These are phyloP conservation scores for Phaeophleospora eucalypticola DNA, from an alignment of 2,329 filamentous ascomycete species.

Conservation along the genomic window DNA sequence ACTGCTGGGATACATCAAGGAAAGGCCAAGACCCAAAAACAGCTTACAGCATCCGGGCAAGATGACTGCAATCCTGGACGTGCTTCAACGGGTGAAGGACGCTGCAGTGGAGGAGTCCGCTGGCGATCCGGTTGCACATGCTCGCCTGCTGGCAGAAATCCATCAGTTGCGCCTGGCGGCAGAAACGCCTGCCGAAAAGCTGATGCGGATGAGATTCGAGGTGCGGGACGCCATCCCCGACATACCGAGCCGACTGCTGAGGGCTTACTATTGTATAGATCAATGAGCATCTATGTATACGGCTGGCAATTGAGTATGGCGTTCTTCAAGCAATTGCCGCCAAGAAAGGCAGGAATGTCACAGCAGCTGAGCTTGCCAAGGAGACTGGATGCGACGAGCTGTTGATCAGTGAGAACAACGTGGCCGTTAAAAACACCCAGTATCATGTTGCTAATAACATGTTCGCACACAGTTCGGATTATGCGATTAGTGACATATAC, in stretches of 20 bases:
- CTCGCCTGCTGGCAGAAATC: not conserved
- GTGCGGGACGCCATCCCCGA: not conserved
- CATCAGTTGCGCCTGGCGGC: not conserved
- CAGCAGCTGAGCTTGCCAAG: not conserved
- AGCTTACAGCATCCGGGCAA: too few species aligned
- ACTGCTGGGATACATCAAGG: not conserved
- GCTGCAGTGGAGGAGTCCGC: not conserved
- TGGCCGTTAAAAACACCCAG: not conserved
- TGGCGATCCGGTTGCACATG: not conserved
- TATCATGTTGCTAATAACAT: too few species aligned
- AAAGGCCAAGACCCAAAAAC: not conserved
- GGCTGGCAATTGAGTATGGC: not conserved
- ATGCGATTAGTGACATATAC: slow-evolving; percentile 7
- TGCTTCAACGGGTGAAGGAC: not conserved
- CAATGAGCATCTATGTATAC: slow-evolving; percentile 1
- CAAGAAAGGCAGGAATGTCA: not conserved
- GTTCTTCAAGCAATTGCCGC: slow-evolving; percentile 3
- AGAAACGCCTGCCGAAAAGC: not conserved
- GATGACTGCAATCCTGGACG: too few species aligned
- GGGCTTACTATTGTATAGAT: too few species aligned
- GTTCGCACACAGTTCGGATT: slow-evolving; percentile 1
- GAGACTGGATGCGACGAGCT: slow-evolving; percentile 1
- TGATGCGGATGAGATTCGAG: slow-evolving; percentile 2
- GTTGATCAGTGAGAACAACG: not conserved
- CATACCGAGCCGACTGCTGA: too few species aligned